Evolutionary conservation across 345 rosid species (phyloP).

Genomic region (Salix arbutifolia): DNA sequence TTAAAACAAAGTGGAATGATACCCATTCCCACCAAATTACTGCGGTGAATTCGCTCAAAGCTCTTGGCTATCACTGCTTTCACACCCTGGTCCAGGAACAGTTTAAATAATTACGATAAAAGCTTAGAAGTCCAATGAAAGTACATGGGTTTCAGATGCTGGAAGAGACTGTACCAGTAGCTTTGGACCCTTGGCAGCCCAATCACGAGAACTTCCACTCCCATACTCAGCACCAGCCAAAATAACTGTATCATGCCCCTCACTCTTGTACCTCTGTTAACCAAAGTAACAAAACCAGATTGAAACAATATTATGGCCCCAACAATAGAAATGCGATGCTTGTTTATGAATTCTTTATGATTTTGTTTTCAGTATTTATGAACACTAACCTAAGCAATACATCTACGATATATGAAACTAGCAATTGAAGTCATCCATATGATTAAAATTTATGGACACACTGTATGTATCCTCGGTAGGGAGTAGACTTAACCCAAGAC

Average conservation of each 20-base stretch:
- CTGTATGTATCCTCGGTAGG: background rate
- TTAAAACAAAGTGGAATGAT: constrained; percentile 76
- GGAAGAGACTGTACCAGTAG: constrained; percentile 48
- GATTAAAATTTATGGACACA: background rate
- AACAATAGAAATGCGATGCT: background rate
- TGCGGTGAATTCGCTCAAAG: constrained; percentile 84
- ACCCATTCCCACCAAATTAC: constrained; percentile 91
- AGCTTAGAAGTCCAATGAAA: background rate
- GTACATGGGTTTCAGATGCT: background rate
- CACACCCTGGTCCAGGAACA: constrained; percentile 57
- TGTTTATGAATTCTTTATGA: background rate
- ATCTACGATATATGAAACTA: background rate
- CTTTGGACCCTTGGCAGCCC: constrained; percentile 99
- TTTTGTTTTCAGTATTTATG: background rate
- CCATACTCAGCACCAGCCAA: constrained; percentile 95
- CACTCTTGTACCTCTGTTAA: constrained; percentile 70
- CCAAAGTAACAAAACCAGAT: background rate
- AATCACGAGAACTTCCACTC: constrained; percentile 96
- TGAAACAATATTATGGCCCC: background rate
- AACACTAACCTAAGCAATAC: background rate
- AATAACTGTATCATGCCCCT: constrained; percentile 62
- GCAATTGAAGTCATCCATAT: background rate
- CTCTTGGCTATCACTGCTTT: constrained; percentile 89
- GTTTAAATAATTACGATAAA: background rate
- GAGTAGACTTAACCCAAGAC: background rate